phyloP scores from a whole-genome alignment of 495 filamentous ascomycete species.

The Chaetomidium leptoderma region DNA sequence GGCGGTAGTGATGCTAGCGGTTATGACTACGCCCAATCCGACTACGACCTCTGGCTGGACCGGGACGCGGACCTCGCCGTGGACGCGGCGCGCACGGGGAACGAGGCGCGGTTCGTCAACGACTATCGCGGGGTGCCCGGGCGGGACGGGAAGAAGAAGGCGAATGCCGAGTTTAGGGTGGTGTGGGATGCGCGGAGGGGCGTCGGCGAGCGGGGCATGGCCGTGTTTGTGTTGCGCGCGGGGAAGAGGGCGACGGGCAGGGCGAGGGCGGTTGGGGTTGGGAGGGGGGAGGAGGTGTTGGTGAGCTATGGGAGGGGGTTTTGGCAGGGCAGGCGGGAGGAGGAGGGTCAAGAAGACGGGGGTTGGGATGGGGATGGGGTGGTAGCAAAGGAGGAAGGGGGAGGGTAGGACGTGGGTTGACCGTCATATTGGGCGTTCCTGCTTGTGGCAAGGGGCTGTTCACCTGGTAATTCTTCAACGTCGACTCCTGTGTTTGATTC shows the following conservation, averaged over 20 bases:
- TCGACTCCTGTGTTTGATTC: too few species aligned
- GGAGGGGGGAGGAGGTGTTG: constrained; percentile 39
- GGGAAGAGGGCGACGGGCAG: constrained; percentile 49
- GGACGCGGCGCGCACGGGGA: constrained; percentile 58
- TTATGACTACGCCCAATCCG: constrained; percentile 43
- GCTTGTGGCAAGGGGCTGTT: too few species aligned
- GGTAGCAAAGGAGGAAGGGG: not conserved
- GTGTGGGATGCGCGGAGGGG: constrained; percentile 44
- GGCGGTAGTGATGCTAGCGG: constrained; percentile 19
- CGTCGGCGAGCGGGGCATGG: constrained; percentile 55
- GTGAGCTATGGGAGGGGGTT: constrained; percentile 71
- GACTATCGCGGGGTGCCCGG: constrained; percentile 62
- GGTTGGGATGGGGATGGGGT: not conserved
- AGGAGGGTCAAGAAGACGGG: constrained; percentile 30
- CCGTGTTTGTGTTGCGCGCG: constrained; percentile 56
- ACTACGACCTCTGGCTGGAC: constrained; percentile 66
- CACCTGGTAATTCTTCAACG: too few species aligned
- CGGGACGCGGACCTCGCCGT: constrained; percentile 55
- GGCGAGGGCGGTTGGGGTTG: constrained; percentile 33
- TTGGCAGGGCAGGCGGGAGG: constrained; percentile 38
- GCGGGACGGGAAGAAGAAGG: constrained; percentile 26
- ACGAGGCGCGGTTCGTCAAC: constrained; percentile 69
- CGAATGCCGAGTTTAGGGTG: constrained; percentile 61
- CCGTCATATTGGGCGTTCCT: not conserved
- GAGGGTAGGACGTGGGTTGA: too few species aligned